Evolutionary conservation across 2,329 filamentous ascomycete species (phyloP), one percentile per base, ranked within the genome.

Genomic region (Colletotrichum lentis): DNA sequence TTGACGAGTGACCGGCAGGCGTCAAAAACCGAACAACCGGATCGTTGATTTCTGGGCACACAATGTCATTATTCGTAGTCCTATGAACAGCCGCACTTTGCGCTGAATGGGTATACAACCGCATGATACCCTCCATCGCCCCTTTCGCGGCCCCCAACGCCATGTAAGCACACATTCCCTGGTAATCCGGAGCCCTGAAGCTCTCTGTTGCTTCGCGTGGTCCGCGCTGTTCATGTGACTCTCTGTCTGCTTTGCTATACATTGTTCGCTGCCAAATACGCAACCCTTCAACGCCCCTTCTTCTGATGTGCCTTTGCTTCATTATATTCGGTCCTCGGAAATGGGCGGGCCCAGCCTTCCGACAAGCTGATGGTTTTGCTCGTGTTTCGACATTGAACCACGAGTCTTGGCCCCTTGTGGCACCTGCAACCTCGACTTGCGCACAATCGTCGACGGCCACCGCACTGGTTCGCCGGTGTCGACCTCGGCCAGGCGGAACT

Each of bases 61-160:
- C 49, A 67, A 64, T 35, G 47, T 57, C 61, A 60, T 68, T 68
- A 61, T 55, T 68, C 55, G 62, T 65, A 64, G 41, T 55, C 53
- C 47, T 65, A 65, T 56, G 50, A 66, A 55, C 47, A 64, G 61
- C 47, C 18, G 65, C 61, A 47, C 52, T 24, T n/a, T 56, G 61
- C 49, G 61, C 65, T 39, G 35, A 54, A 64, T 24, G 61, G 61
- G 65, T 67, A 59, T 67, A 52, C 37, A 57, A 18, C 37, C 35
- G 43, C 53, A 47, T 47, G 61, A 64, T 64, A 64, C 47, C 61
- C 61, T 59, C 43, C 50, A 39, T 37, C 44, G 50, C 61, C 27
- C 41, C 31, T 27, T 31, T 63, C 18, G 24, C 47, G 11, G 8
- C 24, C n/a, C 43, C 47, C 44, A 62, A 63, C 54, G 54, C 49